Conservation (phyloP, 768 basidiomycete species). For the Polyporus arcularius region DNA sequence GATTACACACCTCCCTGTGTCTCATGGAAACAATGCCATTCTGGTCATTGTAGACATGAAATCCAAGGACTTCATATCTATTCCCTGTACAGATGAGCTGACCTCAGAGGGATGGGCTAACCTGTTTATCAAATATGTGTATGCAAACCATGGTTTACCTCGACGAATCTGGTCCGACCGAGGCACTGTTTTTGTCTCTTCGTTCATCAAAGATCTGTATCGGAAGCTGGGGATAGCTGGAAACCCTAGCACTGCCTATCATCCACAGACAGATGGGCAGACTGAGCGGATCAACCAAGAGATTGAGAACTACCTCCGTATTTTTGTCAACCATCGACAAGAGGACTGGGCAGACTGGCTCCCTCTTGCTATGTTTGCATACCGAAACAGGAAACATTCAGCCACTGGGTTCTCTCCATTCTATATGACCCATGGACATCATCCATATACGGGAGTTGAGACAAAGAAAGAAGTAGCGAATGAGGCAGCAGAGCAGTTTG, state of each 20-base stretch:
- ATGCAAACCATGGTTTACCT: constrained; percentile 11
- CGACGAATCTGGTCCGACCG: constrained; percentile 16
- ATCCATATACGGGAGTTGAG: constrained; percentile 18
- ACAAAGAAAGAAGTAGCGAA: not conserved
- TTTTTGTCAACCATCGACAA: constrained; percentile 35
- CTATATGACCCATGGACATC: constrained; percentile 27
- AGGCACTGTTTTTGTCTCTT: constrained; percentile 30
- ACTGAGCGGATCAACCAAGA: constrained; percentile 43
- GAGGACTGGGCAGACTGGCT: constrained; percentile 38
- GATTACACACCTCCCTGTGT: constrained; percentile 23
- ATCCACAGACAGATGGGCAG: constrained; percentile 45
- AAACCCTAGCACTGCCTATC: constrained; percentile 42
- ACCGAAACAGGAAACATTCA: constrained; percentile 34
- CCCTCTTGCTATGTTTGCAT: constrained; percentile 33
- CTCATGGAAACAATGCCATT: constrained; percentile 20
- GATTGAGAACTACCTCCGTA: constrained; percentile 40
- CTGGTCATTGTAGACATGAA: constrained; percentile 15
- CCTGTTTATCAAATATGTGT: constrained; percentile 21
- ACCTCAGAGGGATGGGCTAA: constrained; percentile 23
- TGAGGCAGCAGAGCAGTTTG: constrained; percentile 22
- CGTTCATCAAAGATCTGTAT: constrained; percentile 36
- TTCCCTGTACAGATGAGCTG: constrained; percentile 24
- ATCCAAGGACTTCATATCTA: constrained; percentile 31
- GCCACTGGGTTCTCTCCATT: constrained; percentile 36
- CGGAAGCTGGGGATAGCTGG: constrained; percentile 33